phyloP scores from a whole-genome alignment of 164 flowering plant species.

The Paratinospora sagittata region DNA sequence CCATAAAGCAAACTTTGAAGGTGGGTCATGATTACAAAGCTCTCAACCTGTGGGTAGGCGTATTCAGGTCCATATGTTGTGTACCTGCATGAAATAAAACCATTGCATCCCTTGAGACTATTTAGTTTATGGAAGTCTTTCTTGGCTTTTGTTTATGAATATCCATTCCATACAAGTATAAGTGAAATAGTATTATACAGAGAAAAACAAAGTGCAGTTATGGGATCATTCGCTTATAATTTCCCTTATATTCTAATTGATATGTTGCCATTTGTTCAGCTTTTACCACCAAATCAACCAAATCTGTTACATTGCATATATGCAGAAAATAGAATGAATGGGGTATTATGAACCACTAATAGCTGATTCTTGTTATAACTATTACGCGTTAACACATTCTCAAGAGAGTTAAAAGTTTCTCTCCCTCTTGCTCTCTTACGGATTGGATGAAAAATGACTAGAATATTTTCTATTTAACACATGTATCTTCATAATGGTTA shows the following conservation, averaged over 20 bases:
- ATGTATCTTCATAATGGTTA: no score
- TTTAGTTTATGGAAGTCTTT: not conserved
- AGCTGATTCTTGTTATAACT: no score
- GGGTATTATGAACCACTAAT: not conserved
- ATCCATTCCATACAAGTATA: not conserved
- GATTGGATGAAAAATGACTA: no score
- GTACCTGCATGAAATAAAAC: constrained; percentile 51
- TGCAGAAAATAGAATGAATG: not conserved
- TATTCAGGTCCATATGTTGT: constrained; percentile 78
- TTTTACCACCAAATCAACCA: not conserved
- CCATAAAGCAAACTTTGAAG: not conserved
- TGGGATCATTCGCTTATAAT: not conserved
- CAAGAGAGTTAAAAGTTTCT: no score
- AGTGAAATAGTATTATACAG: not conserved
- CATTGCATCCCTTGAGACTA: constrained; percentile 15
- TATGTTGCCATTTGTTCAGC: not conserved
- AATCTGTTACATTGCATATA: not conserved
- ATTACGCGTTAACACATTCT: no score
- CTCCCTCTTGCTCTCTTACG: no score
- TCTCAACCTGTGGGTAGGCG: constrained; percentile 67
- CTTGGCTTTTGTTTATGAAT: not conserved
- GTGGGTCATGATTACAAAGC: constrained; percentile 7
- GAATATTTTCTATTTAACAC: no score
- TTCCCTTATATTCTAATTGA: not conserved
- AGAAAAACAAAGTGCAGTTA: not conserved